Base-by-base conservation (phyloP, 2,329 filamentous ascomycete genomes). In the Pseudocercospora macadamiae region DNA sequence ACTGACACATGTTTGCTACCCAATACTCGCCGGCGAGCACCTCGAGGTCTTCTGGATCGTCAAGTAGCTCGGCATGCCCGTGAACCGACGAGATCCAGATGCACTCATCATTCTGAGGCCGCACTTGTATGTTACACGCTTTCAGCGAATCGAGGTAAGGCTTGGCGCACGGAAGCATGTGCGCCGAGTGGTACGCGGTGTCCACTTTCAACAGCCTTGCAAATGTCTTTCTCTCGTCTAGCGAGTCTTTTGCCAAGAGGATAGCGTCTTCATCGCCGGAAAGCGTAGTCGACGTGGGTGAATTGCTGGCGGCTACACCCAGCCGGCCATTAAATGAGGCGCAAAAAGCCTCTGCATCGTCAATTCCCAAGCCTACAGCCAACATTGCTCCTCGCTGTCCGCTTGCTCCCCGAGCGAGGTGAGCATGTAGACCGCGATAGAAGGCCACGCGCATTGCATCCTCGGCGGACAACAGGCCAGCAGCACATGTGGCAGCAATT, bases 171-270 rank as follows among this genome's bases (percentile, higher is more conserved):
- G 61, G 57, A 4, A 60, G 28, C 61, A 69, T 66, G 30, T 80
- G 77, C 45, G 73, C 70, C 0, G 76, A 78, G 54, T 81, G 78
- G 42, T 80, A 81, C 0, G 79, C 78, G 4, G 69, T 73, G 21
- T 77, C 73, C 4, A 80, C 76, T 28, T 74, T 71, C 1, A 82
- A 72, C 14, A 69, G 56, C 1, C 76, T 69, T 4, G 69, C 70
- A 60, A 81, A 81, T 2, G 70, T 70, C 3, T 73, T 68, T 19
- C 74, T 61, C 4, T 70, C 64, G 0, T 75, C 68, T 1, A 81
- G 60, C 0, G 68, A 62, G 1, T 60, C 54, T 7, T 73, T 68
- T 0, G 67, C 61, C 28, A 73, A 65, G 0, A 71, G 55, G 3
- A 82, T 73, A 4, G 70, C 71, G 59, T 74, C 64, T 6, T 51